phyloP scores from a whole-genome alignment of 345 rosid species.

The Bruguiera parviflora region DNA sequence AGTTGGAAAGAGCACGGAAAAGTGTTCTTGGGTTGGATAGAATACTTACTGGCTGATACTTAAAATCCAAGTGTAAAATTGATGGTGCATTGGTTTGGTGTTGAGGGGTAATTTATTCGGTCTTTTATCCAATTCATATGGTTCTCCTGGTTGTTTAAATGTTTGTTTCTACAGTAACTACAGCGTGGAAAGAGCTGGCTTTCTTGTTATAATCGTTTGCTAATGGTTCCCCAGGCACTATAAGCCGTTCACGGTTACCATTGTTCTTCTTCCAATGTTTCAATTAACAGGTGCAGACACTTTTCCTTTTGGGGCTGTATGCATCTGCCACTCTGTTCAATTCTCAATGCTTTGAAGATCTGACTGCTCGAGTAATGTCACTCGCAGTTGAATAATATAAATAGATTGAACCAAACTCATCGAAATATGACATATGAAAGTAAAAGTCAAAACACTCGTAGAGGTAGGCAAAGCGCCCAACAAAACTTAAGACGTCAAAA shows the following conservation, averaged over 20 bases:
- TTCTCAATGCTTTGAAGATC: neutral
- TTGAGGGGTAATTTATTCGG: constrained; percentile 18
- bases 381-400: constrained; percentile 1
- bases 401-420: no score
- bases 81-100: constrained; percentile 11
- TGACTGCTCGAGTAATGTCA: neutral
- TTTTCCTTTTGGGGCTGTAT: neutral
- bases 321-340: neutral
- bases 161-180: constrained; percentile 10
- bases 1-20: constrained; percentile 27
- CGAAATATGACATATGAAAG: no score
- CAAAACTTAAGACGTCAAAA: no score
- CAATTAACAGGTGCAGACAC: no score
- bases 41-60: constrained; percentile 21
- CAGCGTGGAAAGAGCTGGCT: constrained; percentile 22
- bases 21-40: constrained; percentile 30
- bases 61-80: constrained; percentile 6
- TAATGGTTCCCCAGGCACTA: neutral
- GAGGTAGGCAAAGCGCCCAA: no score
- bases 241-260: neutral
- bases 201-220: constrained; percentile 14
- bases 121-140: constrained; percentile 15
- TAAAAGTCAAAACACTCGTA: no score
- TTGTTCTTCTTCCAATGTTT: neutral
- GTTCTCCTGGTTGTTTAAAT: constrained; percentile 12